Evolutionary conservation across 2,329 filamentous ascomycete species (phyloP), one percentile per base, ranked within the genome.

Genomic region (Penicillium freii): DNA sequence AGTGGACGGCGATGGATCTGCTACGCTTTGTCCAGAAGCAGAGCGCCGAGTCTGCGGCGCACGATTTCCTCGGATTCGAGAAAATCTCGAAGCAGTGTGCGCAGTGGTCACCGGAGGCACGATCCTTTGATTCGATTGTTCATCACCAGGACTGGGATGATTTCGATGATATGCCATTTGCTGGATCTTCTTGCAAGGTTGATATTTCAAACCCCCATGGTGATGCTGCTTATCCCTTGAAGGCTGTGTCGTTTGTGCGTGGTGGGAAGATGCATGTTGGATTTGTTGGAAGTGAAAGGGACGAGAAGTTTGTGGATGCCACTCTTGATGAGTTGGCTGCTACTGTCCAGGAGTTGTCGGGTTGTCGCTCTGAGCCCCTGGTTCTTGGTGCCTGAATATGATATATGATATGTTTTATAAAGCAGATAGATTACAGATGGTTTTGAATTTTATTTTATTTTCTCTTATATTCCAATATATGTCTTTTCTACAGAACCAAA

Each of bases 141-240:
- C 71, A 73, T 49, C 83, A 85, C 69, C 83, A 85, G 69, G 82
- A 84, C 62, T 82, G 83, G 44, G 81, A 82, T 54, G 84, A 86
- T 66, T 83, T 86, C n/a, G 84, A 87, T 65, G 76, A 73, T 27
- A 76, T 75, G 71, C 65, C 69, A 25, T 74, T 75, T 48, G 69
- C 68, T 0, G 69, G 65, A 2, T 61, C 62, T 2, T 62, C 53
- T 46, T 79, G 73, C 65, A 73, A 75, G 40, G 79, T 85, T 62
- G 84, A 86, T 71, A 87, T 84, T 11, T 66, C 82, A 17, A 86
- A 85, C 64, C 82, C 84, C 3, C 81, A 84, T 63, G 77, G 81
- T 33, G 83, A 85, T 59, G 64, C 71, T 3, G 64, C 70, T 10
- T 60, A 66, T 43, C 71, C 71, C 1, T 43, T 73, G 33, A 73